These are phyloP conservation scores for Saturnispora silvae DNA, from an alignment of 805 yeast species.

Conservation along the genomic window DNA sequence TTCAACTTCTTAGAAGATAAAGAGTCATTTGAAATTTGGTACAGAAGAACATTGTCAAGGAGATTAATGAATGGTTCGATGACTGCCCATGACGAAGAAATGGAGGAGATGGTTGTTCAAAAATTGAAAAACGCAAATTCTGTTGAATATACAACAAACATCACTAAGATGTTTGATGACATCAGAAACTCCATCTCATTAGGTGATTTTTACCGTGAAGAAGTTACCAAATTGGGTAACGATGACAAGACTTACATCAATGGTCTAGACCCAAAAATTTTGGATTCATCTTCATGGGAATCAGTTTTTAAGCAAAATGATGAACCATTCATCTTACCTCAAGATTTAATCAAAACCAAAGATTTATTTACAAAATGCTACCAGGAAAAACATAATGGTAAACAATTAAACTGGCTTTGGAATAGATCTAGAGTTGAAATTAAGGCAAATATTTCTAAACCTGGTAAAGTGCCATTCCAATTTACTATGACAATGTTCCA, in stretches of 20 bases:
- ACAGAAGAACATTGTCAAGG: constrained; percentile 79
- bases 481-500: constrained; percentile 81
- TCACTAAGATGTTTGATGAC: constrained; percentile 93
- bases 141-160: constrained; percentile 83
- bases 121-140: constrained; percentile 83
- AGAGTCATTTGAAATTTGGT: constrained; percentile 89
- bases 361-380: constrained; percentile 62
- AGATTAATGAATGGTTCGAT: constrained; percentile 69
- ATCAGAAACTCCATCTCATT: constrained; percentile 76
- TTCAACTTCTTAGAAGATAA: constrained; percentile 86
- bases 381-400: constrained; percentile 66
- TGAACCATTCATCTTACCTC: constrained; percentile 53
- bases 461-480: constrained; percentile 69
- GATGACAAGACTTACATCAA: constrained; percentile 16
- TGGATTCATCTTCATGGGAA: constrained; percentile 26
- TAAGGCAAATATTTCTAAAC: constrained; percentile 72
- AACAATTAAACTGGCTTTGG: constrained; percentile 94
- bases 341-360: constrained; percentile 51
- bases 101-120: constrained; percentile 77
- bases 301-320: constrained; percentile 21
- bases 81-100: constrained; percentile 73
- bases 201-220: constrained; percentile 30
- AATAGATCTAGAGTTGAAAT: constrained; percentile 86
- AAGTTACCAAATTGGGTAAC: constrained; percentile 10
- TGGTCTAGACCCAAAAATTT: constrained; percentile 25